Evolutionary conservation across 1,139 yeast species (phyloP).

Genomic region (Debaryomyces sp.): DNA sequence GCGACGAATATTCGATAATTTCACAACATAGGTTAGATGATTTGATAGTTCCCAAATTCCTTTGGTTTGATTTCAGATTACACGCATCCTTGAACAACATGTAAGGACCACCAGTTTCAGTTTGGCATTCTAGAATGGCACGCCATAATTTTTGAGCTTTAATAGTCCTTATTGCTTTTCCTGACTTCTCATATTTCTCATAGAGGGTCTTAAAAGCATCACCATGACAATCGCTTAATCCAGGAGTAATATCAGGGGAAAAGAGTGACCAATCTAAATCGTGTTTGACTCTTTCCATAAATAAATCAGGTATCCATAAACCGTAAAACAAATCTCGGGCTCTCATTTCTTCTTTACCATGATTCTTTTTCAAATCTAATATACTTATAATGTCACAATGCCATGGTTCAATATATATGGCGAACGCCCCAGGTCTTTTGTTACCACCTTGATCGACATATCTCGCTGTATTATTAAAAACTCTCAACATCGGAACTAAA

Average conservation of each 20-base stretch:
- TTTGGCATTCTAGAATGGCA: conserved; percentile 83
- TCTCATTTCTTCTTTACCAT: conserved; percentile 88
- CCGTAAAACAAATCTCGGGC: conserved; percentile 91
- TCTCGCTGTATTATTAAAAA: conserved; percentile 87
- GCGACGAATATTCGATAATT: conserved; percentile 84
- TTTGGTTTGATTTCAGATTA: conserved; percentile 80
- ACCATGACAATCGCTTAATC: conserved; percentile 77
- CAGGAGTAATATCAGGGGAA: conserved; percentile 89
- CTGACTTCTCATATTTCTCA: conserved; percentile 70
- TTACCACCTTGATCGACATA: conserved; percentile 95
- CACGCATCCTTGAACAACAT: conserved; percentile 90
- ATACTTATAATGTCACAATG: conserved; percentile 85
- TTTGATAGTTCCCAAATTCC: conserved; percentile 84
- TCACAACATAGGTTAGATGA: conserved; percentile 90
- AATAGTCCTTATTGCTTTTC: conserved; percentile 69
- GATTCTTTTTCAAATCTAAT: conserved; percentile 82
- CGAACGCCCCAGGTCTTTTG: conserved; percentile 93
- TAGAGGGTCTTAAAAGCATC: conserved; percentile 76
- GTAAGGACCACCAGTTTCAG: conserved; percentile 92
- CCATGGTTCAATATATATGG: conserved; percentile 90
- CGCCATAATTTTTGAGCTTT: conserved; percentile 91
- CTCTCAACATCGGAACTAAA: conserved; percentile 86
- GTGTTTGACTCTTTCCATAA: conserved; percentile 83
- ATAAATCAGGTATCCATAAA: conserved; percentile 89
- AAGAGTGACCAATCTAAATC: conserved; percentile 83